Evolutionary conservation across 805 yeast species (phyloP).

Genomic region (Blastobotrys peoriensis): DNA sequence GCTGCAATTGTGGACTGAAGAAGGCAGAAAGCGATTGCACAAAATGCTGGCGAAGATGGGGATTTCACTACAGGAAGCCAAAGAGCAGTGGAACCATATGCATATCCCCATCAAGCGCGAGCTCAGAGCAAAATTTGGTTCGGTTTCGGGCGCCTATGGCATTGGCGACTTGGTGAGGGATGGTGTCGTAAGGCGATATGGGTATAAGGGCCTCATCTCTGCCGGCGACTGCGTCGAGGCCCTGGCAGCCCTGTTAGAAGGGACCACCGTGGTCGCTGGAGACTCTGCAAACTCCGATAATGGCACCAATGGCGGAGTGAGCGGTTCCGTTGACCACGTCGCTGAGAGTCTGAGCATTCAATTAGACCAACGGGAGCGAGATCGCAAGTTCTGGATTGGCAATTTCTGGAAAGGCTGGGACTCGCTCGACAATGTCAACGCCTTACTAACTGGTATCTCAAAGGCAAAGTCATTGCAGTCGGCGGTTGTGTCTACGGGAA

Average conservation of each 20-base stretch:
- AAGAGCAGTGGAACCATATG: constrained; percentile 89
- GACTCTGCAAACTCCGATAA: background rate
- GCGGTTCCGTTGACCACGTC: background rate
- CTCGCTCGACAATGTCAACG: constrained; percentile 46
- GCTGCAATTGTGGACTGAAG: constrained; percentile 82
- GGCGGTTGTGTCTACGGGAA: constrained; percentile 79
- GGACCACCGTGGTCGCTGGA: constrained; percentile 2
- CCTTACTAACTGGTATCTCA: constrained; percentile 63
- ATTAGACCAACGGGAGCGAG: constrained; percentile 19
- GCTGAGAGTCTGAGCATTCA: constrained; percentile 17
- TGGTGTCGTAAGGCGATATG: constrained; percentile 82
- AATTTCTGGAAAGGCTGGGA: constrained; percentile 71
- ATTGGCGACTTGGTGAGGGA: constrained; percentile 76
- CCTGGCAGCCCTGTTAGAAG: constrained; percentile 73
- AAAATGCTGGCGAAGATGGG: constrained; percentile 97
- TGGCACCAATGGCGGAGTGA: background rate
- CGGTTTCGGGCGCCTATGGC: constrained; percentile 69
- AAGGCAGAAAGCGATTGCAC: constrained; percentile 79
- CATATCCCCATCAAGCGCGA: constrained; percentile 72
- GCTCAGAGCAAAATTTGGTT: constrained; percentile 60
- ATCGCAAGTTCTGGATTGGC: constrained; percentile 64
- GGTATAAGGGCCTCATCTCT: constrained; percentile 77
- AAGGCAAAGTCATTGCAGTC: constrained; percentile 81
- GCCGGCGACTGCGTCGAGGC: constrained; percentile 94
- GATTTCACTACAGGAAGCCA: constrained; percentile 78